Conservation (phyloP, 352 stramenopile genomes). For the Bremia lactucae region DNA sequence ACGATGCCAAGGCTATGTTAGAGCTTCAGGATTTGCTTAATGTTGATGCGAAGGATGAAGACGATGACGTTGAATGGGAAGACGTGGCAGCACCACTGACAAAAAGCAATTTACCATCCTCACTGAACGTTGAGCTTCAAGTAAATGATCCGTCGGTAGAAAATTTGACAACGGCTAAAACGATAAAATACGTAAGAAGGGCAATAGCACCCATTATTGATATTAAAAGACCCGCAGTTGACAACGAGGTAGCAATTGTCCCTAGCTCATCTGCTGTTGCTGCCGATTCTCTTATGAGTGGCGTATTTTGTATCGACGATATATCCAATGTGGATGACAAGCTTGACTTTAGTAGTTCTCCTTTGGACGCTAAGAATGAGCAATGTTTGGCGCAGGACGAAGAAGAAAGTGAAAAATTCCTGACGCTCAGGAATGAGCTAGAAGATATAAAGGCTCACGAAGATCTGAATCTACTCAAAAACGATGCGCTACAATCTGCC, state of each 20-base stretch:
- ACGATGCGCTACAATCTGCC: constrained; percentile 66
- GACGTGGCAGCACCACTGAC: constrained; percentile 1
- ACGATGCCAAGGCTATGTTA: constrained; percentile 32
- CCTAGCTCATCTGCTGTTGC: neutral
- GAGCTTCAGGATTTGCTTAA: constrained; percentile 30
- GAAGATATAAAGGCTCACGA: constrained; percentile 61
- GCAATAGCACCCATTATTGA: no score
- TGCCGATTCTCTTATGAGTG: neutral
- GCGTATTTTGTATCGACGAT: no score
- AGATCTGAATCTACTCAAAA: constrained; percentile 46
- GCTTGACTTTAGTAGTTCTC: neutral
- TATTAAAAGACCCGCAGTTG: constrained; percentile 9
- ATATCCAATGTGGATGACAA: constrained; percentile 2
- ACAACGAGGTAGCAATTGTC: constrained; percentile 37
- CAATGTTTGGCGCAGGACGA: neutral
- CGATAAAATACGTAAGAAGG: no score
- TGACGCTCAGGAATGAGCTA: constrained; percentile 53
- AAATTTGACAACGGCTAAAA: neutral
- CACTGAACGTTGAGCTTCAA: neutral
- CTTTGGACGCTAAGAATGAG: neutral
- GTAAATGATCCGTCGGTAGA: neutral
- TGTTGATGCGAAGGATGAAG: constrained; percentile 19
- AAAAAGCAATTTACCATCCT: neutral
- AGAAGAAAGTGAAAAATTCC: constrained; percentile 31
- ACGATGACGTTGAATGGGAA: constrained; percentile 36